A percentile compares a stretch with the other conserved stretches of the same genome.
Evolutionary conservation across 2,329 filamentous ascomycete species (phyloP).

Genomic region (Alternaria gaisen): DNA sequence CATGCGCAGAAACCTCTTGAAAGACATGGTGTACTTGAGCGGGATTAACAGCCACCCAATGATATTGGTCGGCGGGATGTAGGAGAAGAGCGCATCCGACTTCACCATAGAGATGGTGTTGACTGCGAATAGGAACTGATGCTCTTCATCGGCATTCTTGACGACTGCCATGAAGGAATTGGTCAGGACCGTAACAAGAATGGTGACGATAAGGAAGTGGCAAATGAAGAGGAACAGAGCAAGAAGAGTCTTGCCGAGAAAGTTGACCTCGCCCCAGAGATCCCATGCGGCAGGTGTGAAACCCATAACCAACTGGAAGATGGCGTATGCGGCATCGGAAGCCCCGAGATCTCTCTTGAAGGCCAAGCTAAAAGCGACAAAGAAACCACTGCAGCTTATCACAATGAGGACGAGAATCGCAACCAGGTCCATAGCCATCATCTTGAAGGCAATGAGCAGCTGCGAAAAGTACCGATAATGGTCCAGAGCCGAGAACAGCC

Average conservation of each 20-base stretch:
- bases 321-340: slow-evolving; percentile 80
- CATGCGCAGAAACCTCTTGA: slow-evolving; percentile 81
- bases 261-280: slow-evolving; percentile 81
- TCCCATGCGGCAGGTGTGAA: slow-evolving; percentile 97
- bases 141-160: slow-evolving; percentile 91
- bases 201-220: slow-evolving; percentile 93
- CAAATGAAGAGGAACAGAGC: slow-evolving; percentile 90
- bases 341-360: slow-evolving; percentile 75
- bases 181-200: slow-evolving; percentile 92
- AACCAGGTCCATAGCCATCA: slow-evolving; percentile 90
- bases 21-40: slow-evolving; percentile 79
- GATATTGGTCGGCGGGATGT: slow-evolving; percentile 89
- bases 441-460: slow-evolving; percentile 88
- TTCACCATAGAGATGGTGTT: slow-evolving; percentile 99
- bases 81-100: slow-evolving; percentile 95
- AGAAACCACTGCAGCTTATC: slow-evolving; percentile 92
- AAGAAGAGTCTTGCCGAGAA: slow-evolving; percentile 78
- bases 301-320: slow-evolving; percentile 95
- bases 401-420: slow-evolving; percentile 85
- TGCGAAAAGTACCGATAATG: slow-evolving; percentile 97
- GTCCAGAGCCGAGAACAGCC: slow-evolving; percentile 90
- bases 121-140: slow-evolving; percentile 91
- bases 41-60: slow-evolving; percentile 90
- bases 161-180: slow-evolving; percentile 97
- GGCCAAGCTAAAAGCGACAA: slow-evolving; percentile 90